Base-by-base conservation (phyloP, 75 land plant species). In the Isoetes taiwanensis region DNA sequence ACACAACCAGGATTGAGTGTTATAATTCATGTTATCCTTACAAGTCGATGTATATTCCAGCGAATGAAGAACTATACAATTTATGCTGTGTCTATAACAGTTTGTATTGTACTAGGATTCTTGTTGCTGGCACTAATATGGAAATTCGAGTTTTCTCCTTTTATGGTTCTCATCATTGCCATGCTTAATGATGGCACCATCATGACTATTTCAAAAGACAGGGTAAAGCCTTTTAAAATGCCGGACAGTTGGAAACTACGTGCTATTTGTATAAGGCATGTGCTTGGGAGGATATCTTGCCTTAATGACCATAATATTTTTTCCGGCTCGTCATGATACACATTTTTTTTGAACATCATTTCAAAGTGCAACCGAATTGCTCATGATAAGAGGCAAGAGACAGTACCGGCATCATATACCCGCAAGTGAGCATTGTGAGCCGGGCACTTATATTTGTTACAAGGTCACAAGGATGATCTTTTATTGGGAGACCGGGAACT, bases 21-120 rank as follows among this genome's bases (percentile, higher is more conserved):
- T 1, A 62, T 62, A 42, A 62, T 62, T 50, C 59, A 50, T 50
- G 73, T 68, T 25, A 71, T 71, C 1, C 57, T 71, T 19, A 71
- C 68, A 58, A 52, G 61, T 43, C 38, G 68, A 5, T 65, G 68
- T 33, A 71, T 71, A 8, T 71, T 71, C 43, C 73, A 71, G 31
- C 73, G 68, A 3, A 71, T 71, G 73, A 64, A 64, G 62, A 71
- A 71, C 34, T 71, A 71, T 37, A 71, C 73, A 11, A 71, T 71
- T 14, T 71, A 71, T 57, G 73, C 73, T 10, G 16, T 71, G 2
- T 71, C 73, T 2, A 71, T 71, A 28, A 71, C 73, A 19, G 46
- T 64, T 35, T 56, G 68, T 34, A 69, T 71, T 10, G 73, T 71
- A 11, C 20, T 64, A 17, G 61, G 56, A 11, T 58, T 58, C 28